Evolutionary conservation across 768 basidiomycete genomes (phyloP), one percentile per base, ranked within the genome.

Genomic region (Hypholoma sublateritium): DNA sequence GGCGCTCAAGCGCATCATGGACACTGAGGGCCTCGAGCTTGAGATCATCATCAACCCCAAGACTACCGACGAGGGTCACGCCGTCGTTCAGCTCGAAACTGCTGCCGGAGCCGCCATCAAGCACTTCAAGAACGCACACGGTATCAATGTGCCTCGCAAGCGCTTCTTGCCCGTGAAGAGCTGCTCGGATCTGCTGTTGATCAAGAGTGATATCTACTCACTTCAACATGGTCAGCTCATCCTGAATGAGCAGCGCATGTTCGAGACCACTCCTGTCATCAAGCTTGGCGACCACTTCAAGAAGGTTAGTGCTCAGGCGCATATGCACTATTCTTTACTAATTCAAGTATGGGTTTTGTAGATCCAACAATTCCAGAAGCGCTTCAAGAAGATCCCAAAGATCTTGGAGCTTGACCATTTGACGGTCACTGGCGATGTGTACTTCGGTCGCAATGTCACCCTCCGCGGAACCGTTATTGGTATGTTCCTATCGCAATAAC

Each of bases 261-360:
- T 95, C 67, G 84, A 82, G 66, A 89, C 84, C 17, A 88, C 92
- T 24, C 96, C 95, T n/a, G 93, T 96, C 48, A 91, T 98, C 81
- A 97, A 97, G 78, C 84, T 97, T 48, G 94, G 95, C 44, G 93
- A 95, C 72, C 90, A 91, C 70, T 97, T 98, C 85, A 97, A 95
- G 82, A 95, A 93, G 84, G 90, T 91, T 28, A 22, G 41, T 16
- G 16, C 17, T 32, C 41, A 13, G 24, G 45, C 48, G 41, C 46
- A 47, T 24, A 24, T 24, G 19, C 46, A 43, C 34, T 49, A 12
- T 16, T 25, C 9, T 17, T 41, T 25, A 32, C 32, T 32, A 16
- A 56, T 14, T 25, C 14, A 5, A 51, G 17, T 44, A 14, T 11
- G n/a, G 28, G 28, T 32, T 24, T 11, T 46, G 37, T 57, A 87